Evolutionary conservation across 768 basidiomycete genomes (phyloP).

Genomic region (Artomyces pyxidatus): DNA sequence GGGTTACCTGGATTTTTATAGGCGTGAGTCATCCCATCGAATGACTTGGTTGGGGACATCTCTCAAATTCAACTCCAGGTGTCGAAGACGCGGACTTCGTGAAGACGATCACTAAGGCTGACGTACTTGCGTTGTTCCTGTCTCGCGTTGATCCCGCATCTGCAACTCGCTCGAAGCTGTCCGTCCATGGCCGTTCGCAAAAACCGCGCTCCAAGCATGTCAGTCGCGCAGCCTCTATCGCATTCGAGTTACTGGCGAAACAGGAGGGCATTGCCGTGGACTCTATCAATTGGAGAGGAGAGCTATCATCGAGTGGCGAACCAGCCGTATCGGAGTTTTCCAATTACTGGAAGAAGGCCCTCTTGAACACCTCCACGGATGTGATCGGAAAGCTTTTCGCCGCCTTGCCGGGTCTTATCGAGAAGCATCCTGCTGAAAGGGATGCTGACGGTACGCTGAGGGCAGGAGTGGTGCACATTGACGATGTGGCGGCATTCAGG

Average conservation of each 20-base stretch:
- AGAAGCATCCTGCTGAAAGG: slow-evolving; percentile 46
- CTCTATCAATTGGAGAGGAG: slow-evolving; percentile 41
- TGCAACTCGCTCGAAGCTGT: slow-evolving; percentile 67
- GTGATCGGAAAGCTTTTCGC: slow-evolving; percentile 39
- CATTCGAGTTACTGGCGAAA: slow-evolving; percentile 48
- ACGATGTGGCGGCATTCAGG: slow-evolving; percentile 63
- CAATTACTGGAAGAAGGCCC: slow-evolving; percentile 47
- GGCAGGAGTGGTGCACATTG: slow-evolving; percentile 49
- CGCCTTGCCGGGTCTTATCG: slow-evolving; percentile 49
- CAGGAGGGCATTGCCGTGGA: slow-evolving; percentile 42
- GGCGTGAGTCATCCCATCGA: slow-evolving; percentile 60
- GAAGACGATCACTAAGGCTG: slow-evolving; percentile 58
- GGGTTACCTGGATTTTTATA: slow-evolving; percentile 81
- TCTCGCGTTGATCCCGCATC: slow-evolving; percentile 65
- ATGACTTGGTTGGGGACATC: not conserved
- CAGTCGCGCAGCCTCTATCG: slow-evolving; percentile 53
- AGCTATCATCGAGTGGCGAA: slow-evolving; percentile 40
- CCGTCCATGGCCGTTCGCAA: slow-evolving; percentile 72
- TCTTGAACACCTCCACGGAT: slow-evolving; percentile 28
- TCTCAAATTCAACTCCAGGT: slow-evolving; percentile 32
- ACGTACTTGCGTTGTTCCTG: slow-evolving; percentile 66
- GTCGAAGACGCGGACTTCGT: slow-evolving; percentile 65
- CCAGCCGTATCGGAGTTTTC: slow-evolving; percentile 54
- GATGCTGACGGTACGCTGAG: slow-evolving; percentile 39
- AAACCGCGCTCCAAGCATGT: slow-evolving; percentile 52